Evolutionary conservation across 176 grass and related monocot genomes (phyloP).

Genomic region (Zea luxurians): DNA sequence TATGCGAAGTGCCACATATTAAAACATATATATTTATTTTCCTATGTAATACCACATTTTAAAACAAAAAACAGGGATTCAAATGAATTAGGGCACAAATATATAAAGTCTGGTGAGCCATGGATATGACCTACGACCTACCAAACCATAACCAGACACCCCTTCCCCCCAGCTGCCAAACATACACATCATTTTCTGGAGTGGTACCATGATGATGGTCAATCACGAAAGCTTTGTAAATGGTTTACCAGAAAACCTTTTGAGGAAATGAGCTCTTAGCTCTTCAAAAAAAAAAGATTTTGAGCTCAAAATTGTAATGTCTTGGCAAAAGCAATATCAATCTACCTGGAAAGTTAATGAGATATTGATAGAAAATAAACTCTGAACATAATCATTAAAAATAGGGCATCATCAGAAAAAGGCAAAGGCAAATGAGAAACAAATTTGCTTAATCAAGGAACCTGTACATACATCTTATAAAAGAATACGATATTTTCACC

Average conservation of each 20-base stretch:
- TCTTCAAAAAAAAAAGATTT: neutral
- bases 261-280: conserved; percentile 4
- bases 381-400: conserved; percentile 24
- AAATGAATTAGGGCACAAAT: neutral
- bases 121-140: neutral
- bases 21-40: neutral
- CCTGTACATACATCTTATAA: conserved; percentile 81
- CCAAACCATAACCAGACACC: neutral
- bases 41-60: neutral
- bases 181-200: neutral
- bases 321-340: neutral
- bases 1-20: neutral
- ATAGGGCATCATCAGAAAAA: neutral
- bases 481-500: conserved; percentile 80
- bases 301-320: conserved; percentile 1
- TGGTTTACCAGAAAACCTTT: neutral
- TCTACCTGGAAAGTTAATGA: too few species aligned
- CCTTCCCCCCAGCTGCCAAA: neutral
- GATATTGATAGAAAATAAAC: conserved; percentile 1
- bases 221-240: conserved; percentile 20
- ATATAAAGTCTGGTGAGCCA: neutral
- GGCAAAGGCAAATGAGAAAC: neutral
- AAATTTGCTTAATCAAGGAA: conserved; percentile 8
- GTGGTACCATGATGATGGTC: neutral
- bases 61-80: neutral